Percentiles rank a stretch among this genome's conserved stretches.
phyloP scores from a whole-genome alignment of 2,329 filamentous ascomycete genomes.

The Neonectria ditissima region DNA sequence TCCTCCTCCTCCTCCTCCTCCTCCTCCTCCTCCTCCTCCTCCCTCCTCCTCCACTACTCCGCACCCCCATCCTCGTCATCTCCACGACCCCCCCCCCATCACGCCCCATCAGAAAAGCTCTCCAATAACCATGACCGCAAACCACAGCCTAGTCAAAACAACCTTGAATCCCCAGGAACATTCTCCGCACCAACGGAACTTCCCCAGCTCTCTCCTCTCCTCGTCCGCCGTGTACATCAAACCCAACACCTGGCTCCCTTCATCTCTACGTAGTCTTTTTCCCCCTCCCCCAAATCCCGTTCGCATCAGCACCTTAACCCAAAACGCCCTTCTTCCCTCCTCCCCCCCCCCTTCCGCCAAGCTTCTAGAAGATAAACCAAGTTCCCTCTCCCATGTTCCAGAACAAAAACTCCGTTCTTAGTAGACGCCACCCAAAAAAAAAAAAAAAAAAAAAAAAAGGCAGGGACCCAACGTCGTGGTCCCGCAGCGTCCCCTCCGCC shows the following conservation, averaged over 20 bases:
- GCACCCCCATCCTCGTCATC: neutral
- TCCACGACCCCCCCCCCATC: neutral
- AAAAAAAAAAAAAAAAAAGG: neutral
- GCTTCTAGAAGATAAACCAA: conserved; percentile 8
- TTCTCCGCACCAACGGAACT: conserved; percentile 12
- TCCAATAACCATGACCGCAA: neutral
- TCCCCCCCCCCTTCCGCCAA: neutral
- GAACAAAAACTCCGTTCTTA: neutral
- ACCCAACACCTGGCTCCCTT: neutral
- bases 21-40: neutral
- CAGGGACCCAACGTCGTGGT: neutral
- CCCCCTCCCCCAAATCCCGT: neutral
- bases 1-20: conserved; percentile 4
- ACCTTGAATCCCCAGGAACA: conserved; percentile 18
- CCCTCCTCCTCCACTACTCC: neutral
- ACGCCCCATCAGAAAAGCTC: neutral
- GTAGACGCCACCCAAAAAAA: neutral
- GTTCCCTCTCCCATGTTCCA: too few relatives aligned
- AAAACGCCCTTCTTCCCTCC: neutral
- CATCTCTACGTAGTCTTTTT: neutral
- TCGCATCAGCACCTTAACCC: conserved; percentile 23
- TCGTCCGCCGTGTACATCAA: neutral
- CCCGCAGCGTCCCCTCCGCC: neutral
- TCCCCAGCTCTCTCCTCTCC: neutral
- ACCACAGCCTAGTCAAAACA: conserved; percentile 11